phyloP scores from a whole-genome alignment of 2,329 filamentous ascomycete genomes.

The Celoporthe dispersa region DNA sequence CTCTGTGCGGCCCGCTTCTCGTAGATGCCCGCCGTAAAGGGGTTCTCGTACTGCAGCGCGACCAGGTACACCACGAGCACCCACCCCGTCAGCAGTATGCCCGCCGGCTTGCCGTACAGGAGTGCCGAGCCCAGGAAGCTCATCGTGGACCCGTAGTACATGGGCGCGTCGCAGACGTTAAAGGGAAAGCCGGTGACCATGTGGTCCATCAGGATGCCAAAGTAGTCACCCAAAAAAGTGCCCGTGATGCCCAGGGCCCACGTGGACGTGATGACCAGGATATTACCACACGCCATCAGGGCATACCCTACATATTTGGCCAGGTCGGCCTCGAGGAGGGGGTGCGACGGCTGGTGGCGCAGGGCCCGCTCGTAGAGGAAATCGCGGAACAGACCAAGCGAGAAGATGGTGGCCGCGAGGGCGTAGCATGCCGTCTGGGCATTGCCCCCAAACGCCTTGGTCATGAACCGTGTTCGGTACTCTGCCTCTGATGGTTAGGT shows the following conservation, averaged over 20 bases:
- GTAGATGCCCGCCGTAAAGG: constrained; percentile 93
- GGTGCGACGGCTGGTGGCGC: constrained; percentile 73
- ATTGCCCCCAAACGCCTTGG: constrained; percentile 81
- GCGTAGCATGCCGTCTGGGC: constrained; percentile 83
- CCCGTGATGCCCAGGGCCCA: constrained; percentile 92
- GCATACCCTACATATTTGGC: constrained; percentile 68
- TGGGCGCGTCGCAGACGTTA: constrained; percentile 86
- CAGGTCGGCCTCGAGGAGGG: constrained; percentile 65
- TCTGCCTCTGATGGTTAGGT: constrained; percentile 50
- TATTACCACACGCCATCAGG: constrained; percentile 76
- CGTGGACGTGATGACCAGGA: constrained; percentile 86
- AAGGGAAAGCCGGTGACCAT: constrained; percentile 97
- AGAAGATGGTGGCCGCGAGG: constrained; percentile 88
- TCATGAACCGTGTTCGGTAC: constrained; percentile 88
- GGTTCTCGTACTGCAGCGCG: constrained; percentile 86
- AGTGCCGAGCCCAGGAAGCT: constrained; percentile 89
- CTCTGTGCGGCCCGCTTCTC: constrained; percentile 74
- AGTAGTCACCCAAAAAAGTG: constrained; percentile 97
- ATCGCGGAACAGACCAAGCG: constrained; percentile 86
- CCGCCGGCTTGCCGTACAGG: constrained; percentile 85
- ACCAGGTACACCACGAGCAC: constrained; percentile 80
- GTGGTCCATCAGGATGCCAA: constrained; percentile 94
- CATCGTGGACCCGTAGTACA: constrained; percentile 95
- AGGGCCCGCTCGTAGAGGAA: constrained; percentile 85
- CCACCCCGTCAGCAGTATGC: constrained; percentile 73